Conservation (phyloP, 495 filamentous ascomycete genomes). For the Podospora pseudocomata region DNA sequence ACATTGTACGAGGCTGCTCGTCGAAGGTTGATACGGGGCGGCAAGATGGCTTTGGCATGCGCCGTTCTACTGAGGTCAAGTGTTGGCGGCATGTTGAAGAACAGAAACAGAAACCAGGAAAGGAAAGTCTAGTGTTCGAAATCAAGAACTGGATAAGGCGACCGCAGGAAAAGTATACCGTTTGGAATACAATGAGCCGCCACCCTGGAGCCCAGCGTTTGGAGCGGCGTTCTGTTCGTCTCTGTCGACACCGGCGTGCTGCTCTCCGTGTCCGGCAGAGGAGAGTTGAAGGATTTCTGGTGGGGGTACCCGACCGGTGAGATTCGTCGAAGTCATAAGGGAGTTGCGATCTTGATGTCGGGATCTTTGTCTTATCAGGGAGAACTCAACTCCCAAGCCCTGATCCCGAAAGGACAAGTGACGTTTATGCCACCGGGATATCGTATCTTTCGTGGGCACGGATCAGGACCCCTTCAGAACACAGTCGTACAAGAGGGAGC, state of each 20-base stretch:
- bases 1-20: conserved; percentile 47
- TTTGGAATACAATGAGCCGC: conserved; percentile 1
- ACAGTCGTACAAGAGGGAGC: conserved; percentile 16
- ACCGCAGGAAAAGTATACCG: background rate
- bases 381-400: background rate
- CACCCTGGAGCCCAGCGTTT: conserved; percentile 1
- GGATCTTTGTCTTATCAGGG: background rate
- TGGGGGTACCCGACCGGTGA: conserved; percentile 3
- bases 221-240: background rate
- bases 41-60: conserved; percentile 49
- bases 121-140: conserved; percentile 1
- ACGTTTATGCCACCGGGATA: conserved; percentile 2
- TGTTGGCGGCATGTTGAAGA: conserved; percentile 43
- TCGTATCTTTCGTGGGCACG: background rate
- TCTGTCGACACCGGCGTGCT: background rate
- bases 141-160: background rate
- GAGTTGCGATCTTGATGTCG: background rate
- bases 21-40: conserved; percentile 50
- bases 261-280: conserved; percentile 5
- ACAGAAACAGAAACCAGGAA: conserved; percentile 3
- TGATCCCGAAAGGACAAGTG: conserved; percentile 1
- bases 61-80: conserved; percentile 46
- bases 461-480: background rate
- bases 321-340: conserved; percentile 6
- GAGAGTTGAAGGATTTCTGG: background rate